These are phyloP conservation scores for Erodium texanum DNA, from an alignment of 441 rosid species.

Conservation along the genomic window DNA sequence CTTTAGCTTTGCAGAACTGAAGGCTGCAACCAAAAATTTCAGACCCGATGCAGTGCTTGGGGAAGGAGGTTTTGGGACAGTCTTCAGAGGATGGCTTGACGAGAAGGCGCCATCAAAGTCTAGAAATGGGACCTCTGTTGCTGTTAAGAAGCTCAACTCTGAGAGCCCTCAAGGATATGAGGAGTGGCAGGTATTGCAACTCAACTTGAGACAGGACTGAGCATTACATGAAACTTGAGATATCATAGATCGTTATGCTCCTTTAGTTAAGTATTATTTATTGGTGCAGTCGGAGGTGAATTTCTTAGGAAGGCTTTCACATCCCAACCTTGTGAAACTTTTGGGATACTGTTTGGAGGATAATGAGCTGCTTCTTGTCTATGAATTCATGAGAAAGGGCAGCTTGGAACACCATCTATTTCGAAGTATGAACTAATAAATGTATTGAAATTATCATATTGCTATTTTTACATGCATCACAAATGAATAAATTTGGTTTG, in stretches of 20 bases:
- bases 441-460: not conserved
- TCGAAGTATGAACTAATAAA: conserved; percentile 27
- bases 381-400: conserved; percentile 47
- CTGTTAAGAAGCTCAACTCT: conserved; percentile 75
- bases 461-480: not conserved
- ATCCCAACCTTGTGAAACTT: conserved; percentile 43
- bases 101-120: conserved; percentile 45
- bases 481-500: not conserved
- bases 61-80: conserved; percentile 92
- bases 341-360: conserved; percentile 55
- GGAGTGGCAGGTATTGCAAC: conserved; percentile 80
- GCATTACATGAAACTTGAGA: not conserved
- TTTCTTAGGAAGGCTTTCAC: conserved; percentile 48
- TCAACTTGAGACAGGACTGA: not conserved
- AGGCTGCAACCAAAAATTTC: conserved; percentile 60
- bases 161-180: conserved; percentile 81
- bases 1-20: conserved; percentile 61
- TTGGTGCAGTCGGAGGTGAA: conserved; percentile 44
- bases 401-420: conserved; percentile 49
- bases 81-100: conserved; percentile 87
- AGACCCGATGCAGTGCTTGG: conserved; percentile 69
- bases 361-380: conserved; percentile 43
- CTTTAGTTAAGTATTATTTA: not conserved
- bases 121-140: conserved; percentile 50
- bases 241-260: not conserved